Conservation (phyloP, 768 basidiomycete genomes). For the Trametes meyenii region DNA sequence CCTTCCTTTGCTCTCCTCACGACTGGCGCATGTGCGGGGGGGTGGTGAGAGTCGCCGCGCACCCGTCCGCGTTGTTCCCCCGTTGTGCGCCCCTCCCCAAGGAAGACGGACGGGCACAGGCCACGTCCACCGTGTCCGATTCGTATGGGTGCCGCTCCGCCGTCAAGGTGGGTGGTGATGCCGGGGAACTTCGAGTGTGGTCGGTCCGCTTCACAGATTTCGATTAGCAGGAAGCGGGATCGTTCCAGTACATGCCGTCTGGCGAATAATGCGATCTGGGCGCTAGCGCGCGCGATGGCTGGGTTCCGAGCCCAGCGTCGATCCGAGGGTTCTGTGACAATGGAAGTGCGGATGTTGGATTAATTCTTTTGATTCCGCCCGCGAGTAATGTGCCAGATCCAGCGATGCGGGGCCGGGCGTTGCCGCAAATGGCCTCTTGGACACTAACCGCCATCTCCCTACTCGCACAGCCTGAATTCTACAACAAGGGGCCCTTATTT, state of each 20-base stretch:
- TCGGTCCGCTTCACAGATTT: conserved; percentile 11
- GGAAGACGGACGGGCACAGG: background rate
- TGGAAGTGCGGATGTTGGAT: conserved; percentile 8
- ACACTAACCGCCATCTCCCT: conserved; percentile 25
- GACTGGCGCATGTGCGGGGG: conserved; percentile 8
- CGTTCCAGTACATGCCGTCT: conserved; percentile 10
- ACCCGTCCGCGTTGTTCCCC: conserved; percentile 12
- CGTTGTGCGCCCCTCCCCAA: background rate
- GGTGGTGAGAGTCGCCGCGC: background rate
- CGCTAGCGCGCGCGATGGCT: background rate
- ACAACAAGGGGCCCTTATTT: conserved; percentile 22
- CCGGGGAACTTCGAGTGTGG: background rate
- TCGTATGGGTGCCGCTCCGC: conserved; percentile 5
- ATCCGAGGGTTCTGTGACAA: conserved; percentile 24
- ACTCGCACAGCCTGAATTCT: conserved; percentile 20
- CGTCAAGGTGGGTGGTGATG: conserved; percentile 5
- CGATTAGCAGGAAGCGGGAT: conserved; percentile 16
- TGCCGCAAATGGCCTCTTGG: conserved; percentile 18
- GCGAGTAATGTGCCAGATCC: conserved; percentile 14
- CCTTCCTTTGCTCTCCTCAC: conserved; percentile 15
- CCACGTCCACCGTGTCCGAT: conserved; percentile 1
- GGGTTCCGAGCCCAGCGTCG: conserved; percentile 20
- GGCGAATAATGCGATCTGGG: conserved; percentile 20
- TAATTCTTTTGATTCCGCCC: conserved; percentile 11
- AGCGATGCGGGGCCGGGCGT: conserved; percentile 11